Evolutionary conservation across 805 yeast genomes (phyloP), one percentile per base, ranked within the genome.

Genomic region (Zygosaccharomyces siamensis): DNA sequence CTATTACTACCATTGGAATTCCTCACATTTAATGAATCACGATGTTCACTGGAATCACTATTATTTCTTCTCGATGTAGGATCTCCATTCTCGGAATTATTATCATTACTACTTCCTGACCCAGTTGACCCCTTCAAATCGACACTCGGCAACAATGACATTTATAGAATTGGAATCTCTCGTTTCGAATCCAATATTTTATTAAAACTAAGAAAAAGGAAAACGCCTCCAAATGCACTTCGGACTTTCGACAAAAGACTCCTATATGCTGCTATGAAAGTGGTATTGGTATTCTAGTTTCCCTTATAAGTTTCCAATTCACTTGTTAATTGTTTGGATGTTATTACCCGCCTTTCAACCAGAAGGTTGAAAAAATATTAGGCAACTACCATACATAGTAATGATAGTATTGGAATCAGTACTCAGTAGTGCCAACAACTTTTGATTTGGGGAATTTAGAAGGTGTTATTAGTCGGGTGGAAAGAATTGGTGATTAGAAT

Each of bases 91-190:
- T 51, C 55, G 39, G 30, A 51, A 6, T 36, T 38, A 21, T 41
- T 48, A 31, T 51, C 52, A 30, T 47, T 54, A 6, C 37, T 20
- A 14, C 16, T 33, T 33, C 37, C 21, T 18, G 21, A 33, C 20
- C 52, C 36, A 7, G 56, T 59, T 4, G 63, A 59, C 42, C 55
- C 61, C 64, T 62, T 60, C 40, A 52, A 46, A 43, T 54, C 62
- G 28, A 59, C 45, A 39, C 26, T 48, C 23, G 53, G 40, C 32
- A 38, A 50, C 43, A 27, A 41, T 3, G 28, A 41, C 23, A 26
- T 26, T 6, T 7, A 11, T 4, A 16, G 10, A 16, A 33, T 14
- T 14, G 12, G 11, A 8, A 18, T 11, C 37, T 7, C 20, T 33
- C 37, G 16, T 16, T 14, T 33, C 11, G 18, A n/a, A 33, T 16